phyloP scores from a whole-genome alignment of 2,329 filamentous ascomycete species.

The Pseudogymnoascus sp. region DNA sequence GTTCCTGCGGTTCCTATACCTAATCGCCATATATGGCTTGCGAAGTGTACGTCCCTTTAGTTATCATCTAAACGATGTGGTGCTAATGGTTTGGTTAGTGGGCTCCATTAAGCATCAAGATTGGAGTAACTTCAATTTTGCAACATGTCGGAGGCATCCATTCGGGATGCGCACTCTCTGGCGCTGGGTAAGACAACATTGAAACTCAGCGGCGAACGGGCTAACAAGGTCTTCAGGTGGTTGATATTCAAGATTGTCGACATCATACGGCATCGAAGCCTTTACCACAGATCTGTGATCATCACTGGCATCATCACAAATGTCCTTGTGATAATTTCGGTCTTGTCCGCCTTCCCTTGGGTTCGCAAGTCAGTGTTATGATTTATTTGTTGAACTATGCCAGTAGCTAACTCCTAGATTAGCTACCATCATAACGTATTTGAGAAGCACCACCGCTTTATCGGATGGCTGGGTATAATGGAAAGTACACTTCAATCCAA shows the following conservation, averaged over 20 bases:
- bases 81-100: constrained; percentile 26
- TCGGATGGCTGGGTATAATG: constrained; percentile 36
- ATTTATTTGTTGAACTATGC: neutral
- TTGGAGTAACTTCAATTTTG: constrained; percentile 32
- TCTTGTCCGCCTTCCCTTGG: constrained; percentile 37
- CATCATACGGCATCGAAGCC: constrained; percentile 29
- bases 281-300: constrained; percentile 32
- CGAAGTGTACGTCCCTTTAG: constrained; percentile 27
- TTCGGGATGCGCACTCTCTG: constrained; percentile 36
- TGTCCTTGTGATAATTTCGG: constrained; percentile 32
- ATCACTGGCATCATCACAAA: constrained; percentile 35
- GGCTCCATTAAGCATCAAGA: constrained; percentile 33
- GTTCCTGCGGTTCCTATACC: constrained; percentile 33
- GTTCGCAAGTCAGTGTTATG: constrained; percentile 33
- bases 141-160: constrained; percentile 39
- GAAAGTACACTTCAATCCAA: constrained; percentile 20
- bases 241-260: constrained; percentile 35
- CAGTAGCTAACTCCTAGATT: constrained; percentile 15
- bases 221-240: constrained; percentile 28
- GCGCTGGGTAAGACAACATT: constrained; percentile 28
- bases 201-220: neutral
- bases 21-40: constrained; percentile 34
- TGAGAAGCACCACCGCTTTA: constrained; percentile 37
- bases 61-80: neutral
- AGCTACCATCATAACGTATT: constrained; percentile 38